Conservation (phyloP, 148 eudicot genomes). For the Drosera capensis region DNA sequence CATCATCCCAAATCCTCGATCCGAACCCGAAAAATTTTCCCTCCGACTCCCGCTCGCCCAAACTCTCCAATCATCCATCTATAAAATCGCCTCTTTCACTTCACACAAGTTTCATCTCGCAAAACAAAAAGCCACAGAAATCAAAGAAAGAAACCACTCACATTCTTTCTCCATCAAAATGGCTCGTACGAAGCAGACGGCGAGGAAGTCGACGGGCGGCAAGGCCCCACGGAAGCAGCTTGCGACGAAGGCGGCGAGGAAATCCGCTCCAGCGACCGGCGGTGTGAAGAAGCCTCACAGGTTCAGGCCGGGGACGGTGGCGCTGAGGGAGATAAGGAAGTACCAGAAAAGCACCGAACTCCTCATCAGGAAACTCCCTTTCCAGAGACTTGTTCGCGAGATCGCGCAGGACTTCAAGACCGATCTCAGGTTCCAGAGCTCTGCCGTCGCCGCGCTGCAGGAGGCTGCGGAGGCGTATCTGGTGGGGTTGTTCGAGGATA, state of each 20-base stretch:
- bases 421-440: constrained; percentile 38
- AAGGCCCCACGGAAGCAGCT: constrained; percentile 42
- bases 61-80: too few relatives aligned
- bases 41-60: too few relatives aligned
- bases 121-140: too few relatives aligned
- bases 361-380: constrained; percentile 35
- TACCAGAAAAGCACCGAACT: constrained; percentile 53
- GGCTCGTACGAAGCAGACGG: constrained; percentile 46
- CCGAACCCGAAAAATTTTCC: too few relatives aligned
- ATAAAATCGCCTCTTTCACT: too few relatives aligned
- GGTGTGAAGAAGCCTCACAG: constrained; percentile 50
- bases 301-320: constrained; percentile 38
- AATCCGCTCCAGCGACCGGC: constrained; percentile 44
- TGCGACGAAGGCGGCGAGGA: constrained; percentile 38
- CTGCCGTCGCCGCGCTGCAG: constrained; percentile 27
- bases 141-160: too few relatives aligned
- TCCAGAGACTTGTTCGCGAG: constrained; percentile 42
- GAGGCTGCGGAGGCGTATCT: constrained; percentile 18
- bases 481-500: constrained; percentile 16
- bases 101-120: too few relatives aligned
- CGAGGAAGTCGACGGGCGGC: constrained; percentile 39
- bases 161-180: constrained; percentile 4
- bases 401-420: constrained; percentile 59
- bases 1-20: too few relatives aligned
- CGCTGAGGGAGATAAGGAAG: constrained; percentile 43